phyloP scores from a whole-genome alignment of 2,329 filamentous ascomycete species.

The Amauroascus niger region DNA sequence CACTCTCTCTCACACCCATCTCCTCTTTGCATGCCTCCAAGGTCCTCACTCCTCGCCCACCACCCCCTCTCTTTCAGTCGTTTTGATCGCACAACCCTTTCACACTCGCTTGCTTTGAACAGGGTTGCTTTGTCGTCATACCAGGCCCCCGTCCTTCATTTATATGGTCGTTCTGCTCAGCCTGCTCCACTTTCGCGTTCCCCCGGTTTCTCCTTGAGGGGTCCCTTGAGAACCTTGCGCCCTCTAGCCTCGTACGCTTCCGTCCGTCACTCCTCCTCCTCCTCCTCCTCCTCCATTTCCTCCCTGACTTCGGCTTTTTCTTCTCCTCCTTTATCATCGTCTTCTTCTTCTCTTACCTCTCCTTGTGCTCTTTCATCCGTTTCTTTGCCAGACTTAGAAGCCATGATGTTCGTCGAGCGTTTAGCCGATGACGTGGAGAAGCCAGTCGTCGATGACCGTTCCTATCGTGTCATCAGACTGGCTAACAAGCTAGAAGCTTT shows the following conservation, averaged over 20 bases:
- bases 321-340: background rate
- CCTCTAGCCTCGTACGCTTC: slow-evolving; percentile 1
- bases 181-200: background rate
- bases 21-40: slow-evolving; percentile 17
- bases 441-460: slow-evolving; percentile 72
- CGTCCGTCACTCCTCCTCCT: background rate
- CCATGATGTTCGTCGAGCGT: slow-evolving; percentile 32
- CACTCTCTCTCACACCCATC: slow-evolving; percentile 4
- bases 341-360: background rate
- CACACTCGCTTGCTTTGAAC: background rate
- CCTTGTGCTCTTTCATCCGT: background rate
- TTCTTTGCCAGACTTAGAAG: slow-evolving; percentile 7
- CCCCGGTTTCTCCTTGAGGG: background rate
- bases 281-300: background rate
- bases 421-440: slow-evolving; percentile 69
- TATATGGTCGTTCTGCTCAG: background rate
- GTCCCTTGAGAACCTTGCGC: background rate
- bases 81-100: background rate
- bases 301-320: background rate
- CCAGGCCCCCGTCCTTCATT: background rate
- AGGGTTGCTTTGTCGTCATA: slow-evolving; percentile 8
- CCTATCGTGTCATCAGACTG: slow-evolving; percentile 77
- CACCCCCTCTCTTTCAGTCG: slow-evolving; percentile 1
- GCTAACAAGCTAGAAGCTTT: slow-evolving; percentile 82
- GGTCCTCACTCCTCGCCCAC: slow-evolving; percentile 12